Evolutionary conservation across 2,329 filamentous ascomycete genomes (phyloP).

Genomic region (Onygenales sp.): DNA sequence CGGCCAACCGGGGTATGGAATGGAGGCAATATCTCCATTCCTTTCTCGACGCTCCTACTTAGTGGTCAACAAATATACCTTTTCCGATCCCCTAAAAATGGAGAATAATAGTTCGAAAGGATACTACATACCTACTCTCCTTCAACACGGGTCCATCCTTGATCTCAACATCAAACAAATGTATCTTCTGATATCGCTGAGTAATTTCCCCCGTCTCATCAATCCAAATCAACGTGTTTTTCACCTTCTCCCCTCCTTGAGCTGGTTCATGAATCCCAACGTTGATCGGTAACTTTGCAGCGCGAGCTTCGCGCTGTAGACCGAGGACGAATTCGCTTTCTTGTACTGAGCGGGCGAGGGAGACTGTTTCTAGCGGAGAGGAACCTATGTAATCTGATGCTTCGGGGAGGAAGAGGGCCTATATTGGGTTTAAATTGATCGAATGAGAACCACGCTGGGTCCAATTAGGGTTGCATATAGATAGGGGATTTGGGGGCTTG

Average conservation of each 20-base stretch:
- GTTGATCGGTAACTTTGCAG: constrained; percentile 61
- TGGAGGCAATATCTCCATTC: constrained; percentile 54
- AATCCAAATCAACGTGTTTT: constrained; percentile 61
- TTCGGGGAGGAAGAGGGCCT: constrained; percentile 85
- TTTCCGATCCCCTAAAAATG: no score
- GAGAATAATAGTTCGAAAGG: neutral
- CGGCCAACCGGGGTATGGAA: constrained; percentile 66
- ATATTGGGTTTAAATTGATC: constrained; percentile 1
- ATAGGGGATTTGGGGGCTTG: neutral
- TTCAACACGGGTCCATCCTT: constrained; percentile 48
- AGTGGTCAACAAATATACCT: neutral
- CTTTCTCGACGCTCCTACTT: constrained; percentile 55
- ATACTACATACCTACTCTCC: constrained; percentile 44
- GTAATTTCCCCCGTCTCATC: constrained; percentile 48
- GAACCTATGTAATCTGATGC: constrained; percentile 79
- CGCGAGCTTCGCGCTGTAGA: constrained; percentile 57
- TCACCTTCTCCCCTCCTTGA: constrained; percentile 42
- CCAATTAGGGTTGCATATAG: neutral
- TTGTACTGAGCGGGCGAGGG: constrained; percentile 58
- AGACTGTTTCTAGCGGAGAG: constrained; percentile 56
- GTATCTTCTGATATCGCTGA: constrained; percentile 74
- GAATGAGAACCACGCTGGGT: constrained; percentile 2
- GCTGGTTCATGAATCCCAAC: constrained; percentile 79
- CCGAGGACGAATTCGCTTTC: constrained; percentile 67
- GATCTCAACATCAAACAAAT: constrained; percentile 71